A percentile compares a stretch with the other conserved stretches of the same genome.
phyloP scores from a whole-genome alignment of 306 rosid genomes.

The Cicer chorassanicum region DNA sequence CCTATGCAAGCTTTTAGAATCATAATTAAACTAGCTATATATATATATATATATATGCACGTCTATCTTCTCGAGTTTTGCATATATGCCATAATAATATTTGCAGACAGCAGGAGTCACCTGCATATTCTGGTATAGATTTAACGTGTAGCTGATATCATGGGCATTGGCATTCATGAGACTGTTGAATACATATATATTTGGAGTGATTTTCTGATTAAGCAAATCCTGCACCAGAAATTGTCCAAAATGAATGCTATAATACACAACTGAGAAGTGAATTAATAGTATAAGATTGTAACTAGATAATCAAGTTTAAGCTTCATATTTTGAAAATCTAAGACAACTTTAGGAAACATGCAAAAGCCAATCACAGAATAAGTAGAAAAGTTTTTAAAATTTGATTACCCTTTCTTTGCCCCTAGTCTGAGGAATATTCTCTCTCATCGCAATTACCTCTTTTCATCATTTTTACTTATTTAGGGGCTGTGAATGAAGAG shows the following conservation, averaged over 20 bases:
- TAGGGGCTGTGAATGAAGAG: neutral
- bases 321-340: conserved; percentile 35
- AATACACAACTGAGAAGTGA: conserved; percentile 35
- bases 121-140: conserved; percentile 70
- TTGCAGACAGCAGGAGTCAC: conserved; percentile 50
- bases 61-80: conserved; percentile 21
- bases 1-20: conserved; percentile 10
- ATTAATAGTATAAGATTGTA: conserved; percentile 5
- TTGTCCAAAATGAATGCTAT: conserved; percentile 38
- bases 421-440: conserved; percentile 2
- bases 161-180: conserved; percentile 90
- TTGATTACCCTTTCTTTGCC: neutral
- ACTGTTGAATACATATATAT: conserved; percentile 89
- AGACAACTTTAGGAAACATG: conserved; percentile 20
- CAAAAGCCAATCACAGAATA: neutral
- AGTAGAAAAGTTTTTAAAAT: neutral
- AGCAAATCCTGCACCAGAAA: conserved; percentile 75
- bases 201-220: conserved; percentile 79
- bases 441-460: neutral
- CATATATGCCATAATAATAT: conserved; percentile 6
- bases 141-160: conserved; percentile 76
- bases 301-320: conserved; percentile 35
- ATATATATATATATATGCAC: neutral
- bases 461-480: no score
- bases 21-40: neutral